These are phyloP conservation scores for Cryptococcus sp. DNA, from an alignment of 1,284 basidiomycete genomes.

Conservation along the genomic window DNA sequence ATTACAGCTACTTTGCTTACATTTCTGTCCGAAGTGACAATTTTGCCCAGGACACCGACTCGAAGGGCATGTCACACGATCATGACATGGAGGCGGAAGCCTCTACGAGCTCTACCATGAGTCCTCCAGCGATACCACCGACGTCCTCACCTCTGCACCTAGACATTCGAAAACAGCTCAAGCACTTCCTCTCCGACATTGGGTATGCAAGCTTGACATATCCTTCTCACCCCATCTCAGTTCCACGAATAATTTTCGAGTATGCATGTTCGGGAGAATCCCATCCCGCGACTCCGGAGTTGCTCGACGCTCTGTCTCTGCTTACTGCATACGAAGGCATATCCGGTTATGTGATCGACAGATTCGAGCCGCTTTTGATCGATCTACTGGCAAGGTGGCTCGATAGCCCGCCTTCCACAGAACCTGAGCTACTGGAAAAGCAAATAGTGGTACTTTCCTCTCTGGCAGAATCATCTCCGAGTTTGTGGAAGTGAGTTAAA, in stretches of 20 bases:
- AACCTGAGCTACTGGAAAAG: conserved; percentile 33
- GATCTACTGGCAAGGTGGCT: conserved; percentile 48
- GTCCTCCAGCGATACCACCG: not conserved
- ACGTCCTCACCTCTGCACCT: conserved; percentile 16
- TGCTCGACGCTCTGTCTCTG: conserved; percentile 31
- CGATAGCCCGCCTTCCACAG: conserved; percentile 8
- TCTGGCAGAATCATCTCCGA: conserved; percentile 36
- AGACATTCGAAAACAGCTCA: conserved; percentile 15
- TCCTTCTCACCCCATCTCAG: conserved; percentile 2
- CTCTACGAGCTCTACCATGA: conserved; percentile 2
- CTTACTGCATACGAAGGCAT: conserved; percentile 24
- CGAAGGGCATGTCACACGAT: not conserved
- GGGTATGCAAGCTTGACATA: conserved; percentile 2
- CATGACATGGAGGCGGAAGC: conserved; percentile 7
- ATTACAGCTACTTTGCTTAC: not conserved
- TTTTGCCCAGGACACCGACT: too few species aligned
- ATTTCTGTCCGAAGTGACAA: too few species aligned
- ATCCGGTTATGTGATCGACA: conserved; percentile 24
- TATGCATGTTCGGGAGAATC: conserved; percentile 1
- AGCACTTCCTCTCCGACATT: conserved; percentile 13
- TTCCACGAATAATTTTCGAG: conserved; percentile 17
- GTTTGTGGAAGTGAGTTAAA: conserved; percentile 47
- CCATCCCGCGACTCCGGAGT: conserved; percentile 3
- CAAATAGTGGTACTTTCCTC: conserved; percentile 33
- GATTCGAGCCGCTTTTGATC: conserved; percentile 41